These are phyloP conservation scores for Rhododendron vialii DNA, from an alignment of 148 eudicot genomes.

Conservation along the genomic window DNA sequence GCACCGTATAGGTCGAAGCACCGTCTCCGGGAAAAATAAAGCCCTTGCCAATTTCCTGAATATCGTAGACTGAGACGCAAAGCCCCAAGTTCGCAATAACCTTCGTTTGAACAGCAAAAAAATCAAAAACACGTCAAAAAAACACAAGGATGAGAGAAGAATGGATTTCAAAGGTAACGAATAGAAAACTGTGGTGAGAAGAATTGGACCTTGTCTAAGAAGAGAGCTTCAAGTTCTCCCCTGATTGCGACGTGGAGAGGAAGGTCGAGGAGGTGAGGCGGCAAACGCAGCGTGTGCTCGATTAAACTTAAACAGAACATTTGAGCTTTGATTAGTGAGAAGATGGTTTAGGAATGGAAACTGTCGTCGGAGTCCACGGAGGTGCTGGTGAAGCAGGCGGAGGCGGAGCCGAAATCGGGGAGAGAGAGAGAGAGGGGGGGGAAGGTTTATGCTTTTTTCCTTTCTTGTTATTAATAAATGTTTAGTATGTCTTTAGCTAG, in stretches of 20 bases:
- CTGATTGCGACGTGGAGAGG: conserved; percentile 62
- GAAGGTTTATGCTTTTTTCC: too few relatives aligned
- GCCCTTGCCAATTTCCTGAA: conserved; percentile 62
- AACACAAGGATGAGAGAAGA: neutral
- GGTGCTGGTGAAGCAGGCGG: neutral
- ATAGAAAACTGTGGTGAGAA: too few relatives aligned
- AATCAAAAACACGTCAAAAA: neutral
- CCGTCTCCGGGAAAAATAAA: conserved; percentile 68
- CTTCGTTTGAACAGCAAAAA: conserved; percentile 17
- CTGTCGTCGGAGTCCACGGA: neutral
- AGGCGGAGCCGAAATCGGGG: neutral
- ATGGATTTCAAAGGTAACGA: neutral
- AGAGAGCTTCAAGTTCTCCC: conserved; percentile 58
- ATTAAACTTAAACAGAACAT: conserved; percentile 62
- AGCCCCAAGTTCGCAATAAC: conserved; percentile 77
- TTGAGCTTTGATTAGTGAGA: neutral
- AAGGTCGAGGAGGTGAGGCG: conserved; percentile 49
- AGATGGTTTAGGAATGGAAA: neutral
- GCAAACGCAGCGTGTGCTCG: conserved; percentile 75
- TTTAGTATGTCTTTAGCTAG: too few relatives aligned
- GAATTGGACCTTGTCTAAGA: conserved; percentile 66
- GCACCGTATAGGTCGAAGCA: conserved; percentile 79
- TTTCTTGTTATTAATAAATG: too few relatives aligned
- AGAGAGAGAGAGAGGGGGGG: neutral
- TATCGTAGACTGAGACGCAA: conserved; percentile 64